Conservation (phyloP, 495 filamentous ascomycete species). For the Aspergillus bertholletiae region DNA sequence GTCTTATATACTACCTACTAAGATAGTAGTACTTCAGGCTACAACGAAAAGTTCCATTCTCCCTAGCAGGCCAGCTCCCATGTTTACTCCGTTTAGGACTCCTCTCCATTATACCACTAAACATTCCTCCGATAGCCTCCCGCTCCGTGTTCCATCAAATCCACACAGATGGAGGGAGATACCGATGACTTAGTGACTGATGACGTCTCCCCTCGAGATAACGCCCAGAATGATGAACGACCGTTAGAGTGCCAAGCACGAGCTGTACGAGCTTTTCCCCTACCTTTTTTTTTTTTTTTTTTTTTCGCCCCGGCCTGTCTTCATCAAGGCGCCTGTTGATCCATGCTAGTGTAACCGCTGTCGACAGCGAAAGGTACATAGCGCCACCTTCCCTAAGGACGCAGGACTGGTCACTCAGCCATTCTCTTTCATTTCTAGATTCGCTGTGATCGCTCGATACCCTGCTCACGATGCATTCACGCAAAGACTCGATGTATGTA, state of each 20-base stretch:
- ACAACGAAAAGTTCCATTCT: no score
- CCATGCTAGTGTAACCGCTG: slow-evolving; percentile 7
- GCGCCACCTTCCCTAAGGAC: not conserved
- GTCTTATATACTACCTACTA: no score
- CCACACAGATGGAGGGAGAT: not conserved
- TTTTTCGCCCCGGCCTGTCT: no score
- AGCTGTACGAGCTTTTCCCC: not conserved
- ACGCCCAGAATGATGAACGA: not conserved
- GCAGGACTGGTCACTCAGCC: not conserved
- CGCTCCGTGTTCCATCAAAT: not conserved
- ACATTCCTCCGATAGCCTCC: not conserved
- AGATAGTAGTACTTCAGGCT: no score
- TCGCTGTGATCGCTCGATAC: slow-evolving; percentile 7
- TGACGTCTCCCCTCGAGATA: not conserved
- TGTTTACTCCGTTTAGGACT: no score
- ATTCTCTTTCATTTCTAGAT: not conserved
- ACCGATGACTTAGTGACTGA: not conserved
- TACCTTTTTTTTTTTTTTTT: no score
- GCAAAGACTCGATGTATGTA: slow-evolving; percentile 6
- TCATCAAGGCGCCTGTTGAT: not conserved
- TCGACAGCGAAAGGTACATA: slow-evolving; percentile 9
- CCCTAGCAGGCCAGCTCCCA: no score
- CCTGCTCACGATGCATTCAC: slow-evolving; percentile 11
- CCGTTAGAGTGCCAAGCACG: not conserved
- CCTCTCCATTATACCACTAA: no score